These are phyloP conservation scores for Cyclostephanos invisitatus DNA, from an alignment of 108 stramenopile genomes.

Conservation along the genomic window DNA sequence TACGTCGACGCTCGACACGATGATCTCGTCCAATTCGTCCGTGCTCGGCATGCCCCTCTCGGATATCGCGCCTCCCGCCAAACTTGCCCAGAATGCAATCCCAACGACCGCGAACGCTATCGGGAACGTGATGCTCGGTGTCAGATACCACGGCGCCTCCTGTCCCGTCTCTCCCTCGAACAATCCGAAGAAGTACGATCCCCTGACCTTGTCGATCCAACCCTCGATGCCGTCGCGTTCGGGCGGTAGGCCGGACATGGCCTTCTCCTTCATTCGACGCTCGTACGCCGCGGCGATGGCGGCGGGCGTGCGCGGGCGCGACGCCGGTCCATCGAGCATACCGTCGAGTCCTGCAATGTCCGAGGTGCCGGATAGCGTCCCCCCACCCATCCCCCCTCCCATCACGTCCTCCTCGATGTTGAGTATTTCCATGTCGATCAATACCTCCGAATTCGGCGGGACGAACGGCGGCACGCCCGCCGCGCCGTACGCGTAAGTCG, in stretches of 20 bases:
- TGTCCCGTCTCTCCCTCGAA: conserved; percentile 93
- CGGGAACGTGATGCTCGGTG: conserved; percentile 92
- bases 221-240: conserved; percentile 74
- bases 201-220: conserved; percentile 65
- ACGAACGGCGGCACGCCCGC: conserved; percentile 69
- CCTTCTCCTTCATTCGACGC: conserved; percentile 54
- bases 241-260: conserved; percentile 31
- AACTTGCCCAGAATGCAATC: conserved; percentile 77
- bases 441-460: conserved; percentile 62
- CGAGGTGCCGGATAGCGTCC: background rate
- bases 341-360: conserved; percentile 1
- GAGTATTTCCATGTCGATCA: conserved; percentile 71
- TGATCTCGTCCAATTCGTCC: conserved; percentile 84
- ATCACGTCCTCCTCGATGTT: conserved; percentile 51
- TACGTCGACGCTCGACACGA: conserved; percentile 44
- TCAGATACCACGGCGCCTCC: conserved; percentile 91
- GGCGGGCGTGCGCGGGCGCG: conserved; percentile 57
- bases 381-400: too few species aligned
- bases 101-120: conserved; percentile 88
- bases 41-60: conserved; percentile 73
- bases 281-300: conserved; percentile 82
- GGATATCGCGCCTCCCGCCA: conserved; percentile 68
- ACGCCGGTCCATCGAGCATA: conserved; percentile 47
- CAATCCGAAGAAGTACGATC: conserved; percentile 92
- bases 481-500: conserved; percentile 63